Percentiles rank a stretch among this genome's conserved stretches.
Evolutionary conservation across 2,329 filamentous ascomycete genomes (phyloP).

Genomic region (Fusarium bulbicola): DNA sequence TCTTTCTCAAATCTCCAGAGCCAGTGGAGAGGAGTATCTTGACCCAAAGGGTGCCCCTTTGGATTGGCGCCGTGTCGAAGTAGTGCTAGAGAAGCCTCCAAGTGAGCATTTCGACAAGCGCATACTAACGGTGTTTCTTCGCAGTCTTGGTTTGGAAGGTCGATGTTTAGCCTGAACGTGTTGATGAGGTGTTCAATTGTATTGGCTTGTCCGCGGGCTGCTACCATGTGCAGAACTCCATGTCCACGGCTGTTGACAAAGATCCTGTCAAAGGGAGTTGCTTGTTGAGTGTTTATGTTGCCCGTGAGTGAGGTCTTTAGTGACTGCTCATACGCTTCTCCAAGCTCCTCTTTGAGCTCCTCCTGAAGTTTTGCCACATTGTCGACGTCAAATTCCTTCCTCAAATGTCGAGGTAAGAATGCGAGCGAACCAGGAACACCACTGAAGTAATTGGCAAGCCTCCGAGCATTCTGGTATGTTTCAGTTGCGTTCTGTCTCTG

Average conservation of each 20-base stretch:
- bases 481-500: not conserved
- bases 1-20: not conserved
- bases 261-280: not conserved
- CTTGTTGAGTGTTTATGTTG: accelerated
- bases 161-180: not conserved
- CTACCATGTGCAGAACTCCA: not conserved
- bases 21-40: not conserved
- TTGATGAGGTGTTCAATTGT: not conserved
- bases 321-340: not conserved
- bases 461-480: not conserved
- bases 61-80: not conserved
- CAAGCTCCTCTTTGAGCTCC: not conserved
- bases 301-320: not conserved
- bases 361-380: not conserved
- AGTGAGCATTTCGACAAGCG: not conserved
- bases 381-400: not conserved
- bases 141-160: not conserved
- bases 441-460: not conserved
- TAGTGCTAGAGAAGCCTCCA: not conserved
- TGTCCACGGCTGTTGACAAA: not conserved
- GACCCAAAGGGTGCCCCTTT: not conserved
- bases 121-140: not conserved
- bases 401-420: not conserved
- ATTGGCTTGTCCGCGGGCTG: not conserved
- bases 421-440: not conserved